Evolutionary conservation across 192 early-diverging fungal species (phyloP).

Genomic region (Mortierella alpina): DNA sequence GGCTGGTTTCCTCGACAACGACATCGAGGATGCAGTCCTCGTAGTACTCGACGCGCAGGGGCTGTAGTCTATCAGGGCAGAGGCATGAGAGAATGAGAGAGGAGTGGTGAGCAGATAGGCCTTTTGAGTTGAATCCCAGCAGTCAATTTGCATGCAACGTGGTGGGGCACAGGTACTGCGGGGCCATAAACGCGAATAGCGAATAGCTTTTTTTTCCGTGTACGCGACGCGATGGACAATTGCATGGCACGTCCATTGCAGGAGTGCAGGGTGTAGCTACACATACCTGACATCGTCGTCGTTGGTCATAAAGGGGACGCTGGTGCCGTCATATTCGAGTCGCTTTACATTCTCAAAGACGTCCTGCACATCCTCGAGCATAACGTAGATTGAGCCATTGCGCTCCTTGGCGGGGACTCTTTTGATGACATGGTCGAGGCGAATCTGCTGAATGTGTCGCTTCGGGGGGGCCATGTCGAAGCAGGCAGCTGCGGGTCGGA

Average conservation of each 20-base stretch:
- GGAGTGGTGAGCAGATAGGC: neutral
- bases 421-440: constrained; percentile 11
- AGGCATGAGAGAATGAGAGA: neutral
- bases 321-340: constrained; percentile 11
- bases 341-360: constrained; percentile 22
- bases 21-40: constrained; percentile 19
- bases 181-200: too few relatives aligned
- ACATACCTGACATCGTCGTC: constrained; percentile 28
- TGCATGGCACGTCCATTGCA: neutral
- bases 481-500: neutral
- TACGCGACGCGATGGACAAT: neutral
- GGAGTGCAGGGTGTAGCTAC: neutral
- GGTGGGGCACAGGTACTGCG: too few relatives aligned
- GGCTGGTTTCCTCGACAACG: constrained; percentile 1
- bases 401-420: constrained; percentile 4
- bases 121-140: neutral
- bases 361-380: constrained; percentile 21
- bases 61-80: neutral
- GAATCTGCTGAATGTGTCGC: constrained; percentile 22
- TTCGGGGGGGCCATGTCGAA: constrained; percentile 23
- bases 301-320: constrained; percentile 35
- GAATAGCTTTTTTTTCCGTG: neutral
- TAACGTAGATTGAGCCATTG: constrained; percentile 13
- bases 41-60: constrained; percentile 13
- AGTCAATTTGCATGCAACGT: too few relatives aligned